These are phyloP conservation scores for Ogataea nitratoaversa DNA, from an alignment of 805 yeast species.

Conservation along the genomic window DNA sequence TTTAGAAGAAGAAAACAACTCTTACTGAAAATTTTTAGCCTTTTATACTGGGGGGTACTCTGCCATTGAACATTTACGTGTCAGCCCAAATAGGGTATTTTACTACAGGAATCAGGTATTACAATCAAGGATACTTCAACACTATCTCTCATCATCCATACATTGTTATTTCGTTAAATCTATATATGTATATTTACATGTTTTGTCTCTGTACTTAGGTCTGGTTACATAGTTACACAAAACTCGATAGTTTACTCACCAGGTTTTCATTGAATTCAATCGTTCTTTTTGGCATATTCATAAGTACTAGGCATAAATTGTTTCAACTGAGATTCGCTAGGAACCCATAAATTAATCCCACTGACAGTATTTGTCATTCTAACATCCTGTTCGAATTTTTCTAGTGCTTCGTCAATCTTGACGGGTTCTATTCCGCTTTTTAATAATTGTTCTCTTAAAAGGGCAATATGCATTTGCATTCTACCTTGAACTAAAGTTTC, in stretches of 20 bases:
- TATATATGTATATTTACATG: too few species aligned
- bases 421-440: constrained; percentile 59
- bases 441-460: constrained; percentile 55
- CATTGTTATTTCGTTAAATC: too few species aligned
- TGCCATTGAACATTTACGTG: constrained; percentile 1
- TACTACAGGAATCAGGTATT: too few species aligned
- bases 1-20: constrained; percentile 32
- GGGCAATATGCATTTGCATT: constrained; percentile 64
- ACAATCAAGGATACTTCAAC: too few species aligned
- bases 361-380: constrained; percentile 52
- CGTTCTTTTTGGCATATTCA: constrained; percentile 52
- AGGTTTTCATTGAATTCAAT: too few species aligned
- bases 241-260: too few species aligned
- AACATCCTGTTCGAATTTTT: constrained; percentile 55
- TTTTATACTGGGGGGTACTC: constrained; percentile 3
- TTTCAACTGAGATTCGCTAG: constrained; percentile 47
- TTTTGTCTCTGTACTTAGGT: too few species aligned
- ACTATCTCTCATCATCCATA: too few species aligned
- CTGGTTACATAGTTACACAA: too few species aligned
- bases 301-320: constrained; percentile 52
- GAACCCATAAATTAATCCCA: constrained; percentile 59
- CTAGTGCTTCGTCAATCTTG: constrained; percentile 46
- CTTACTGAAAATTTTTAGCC: constrained; percentile 31
- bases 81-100: background rate
- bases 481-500: constrained; percentile 47